Percentiles rank a stretch among this genome's conserved stretches.
Evolutionary conservation across 768 basidiomycete species (phyloP).

Genomic region (Exidia glandulosa): DNA sequence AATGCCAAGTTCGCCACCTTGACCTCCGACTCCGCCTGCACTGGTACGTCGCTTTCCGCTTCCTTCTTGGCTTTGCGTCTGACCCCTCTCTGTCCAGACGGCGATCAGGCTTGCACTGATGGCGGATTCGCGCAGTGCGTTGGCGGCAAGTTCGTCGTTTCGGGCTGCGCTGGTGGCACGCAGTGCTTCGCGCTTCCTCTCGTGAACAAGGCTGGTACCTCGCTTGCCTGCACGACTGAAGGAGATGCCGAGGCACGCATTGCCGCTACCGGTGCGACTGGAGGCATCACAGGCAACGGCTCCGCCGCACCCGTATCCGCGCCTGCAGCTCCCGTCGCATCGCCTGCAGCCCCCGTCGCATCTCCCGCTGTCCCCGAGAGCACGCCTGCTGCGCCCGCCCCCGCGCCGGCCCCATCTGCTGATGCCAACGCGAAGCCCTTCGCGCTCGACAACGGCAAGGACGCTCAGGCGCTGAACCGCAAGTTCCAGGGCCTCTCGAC

Average conservation of each 20-base stretch:
- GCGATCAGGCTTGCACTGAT: conserved; percentile 34
- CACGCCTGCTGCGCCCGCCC: background rate
- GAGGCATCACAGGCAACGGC: conserved; percentile 27
- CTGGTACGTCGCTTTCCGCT: conserved; percentile 5
- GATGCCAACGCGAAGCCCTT: conserved; percentile 12
- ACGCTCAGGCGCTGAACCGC: conserved; percentile 36
- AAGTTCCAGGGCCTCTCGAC: background rate
- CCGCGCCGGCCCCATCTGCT: background rate
- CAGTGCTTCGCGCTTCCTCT: conserved; percentile 32
- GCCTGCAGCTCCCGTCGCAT: background rate
- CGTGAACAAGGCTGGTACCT: conserved; percentile 29
- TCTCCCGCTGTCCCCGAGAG: background rate
- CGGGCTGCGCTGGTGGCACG: conserved; percentile 23
- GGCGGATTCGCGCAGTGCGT: conserved; percentile 42
- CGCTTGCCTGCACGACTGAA: conserved; percentile 39
- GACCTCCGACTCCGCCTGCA: conserved; percentile 23
- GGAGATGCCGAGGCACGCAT: conserved; percentile 39
- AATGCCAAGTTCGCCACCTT: conserved; percentile 22
- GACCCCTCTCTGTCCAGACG: conserved; percentile 11
- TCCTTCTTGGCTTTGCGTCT: conserved; percentile 3
- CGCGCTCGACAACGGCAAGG: conserved; percentile 34
- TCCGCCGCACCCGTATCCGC: background rate
- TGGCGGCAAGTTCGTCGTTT: conserved; percentile 32
- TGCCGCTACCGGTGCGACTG: conserved; percentile 31
- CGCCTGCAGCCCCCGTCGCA: background rate